Evolutionary conservation across 108 stramenopile genomes (phyloP).

Genomic region (Hondaea fermentalgiana): DNA sequence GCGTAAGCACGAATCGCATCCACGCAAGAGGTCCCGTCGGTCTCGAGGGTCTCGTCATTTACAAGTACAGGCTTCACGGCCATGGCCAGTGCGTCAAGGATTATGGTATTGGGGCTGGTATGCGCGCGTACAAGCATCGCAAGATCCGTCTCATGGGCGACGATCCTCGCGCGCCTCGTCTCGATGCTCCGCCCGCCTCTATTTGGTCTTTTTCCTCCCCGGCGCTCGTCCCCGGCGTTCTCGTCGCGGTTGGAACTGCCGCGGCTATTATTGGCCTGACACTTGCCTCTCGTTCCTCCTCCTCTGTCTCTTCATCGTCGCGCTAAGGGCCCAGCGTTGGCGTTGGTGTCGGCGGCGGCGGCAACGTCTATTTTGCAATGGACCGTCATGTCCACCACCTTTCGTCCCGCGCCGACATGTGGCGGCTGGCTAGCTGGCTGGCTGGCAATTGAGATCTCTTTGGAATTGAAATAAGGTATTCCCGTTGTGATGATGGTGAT

Average conservation of each 20-base stretch:
- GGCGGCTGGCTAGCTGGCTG: too few species aligned
- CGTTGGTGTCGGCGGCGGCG: not conserved
- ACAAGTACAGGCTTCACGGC: constrained; percentile 57
- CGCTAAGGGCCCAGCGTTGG: not conserved
- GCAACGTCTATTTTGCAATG: not conserved
- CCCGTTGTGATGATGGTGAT: too few species aligned
- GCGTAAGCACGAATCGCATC: constrained; percentile 89
- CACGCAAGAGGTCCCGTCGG: constrained; percentile 94
- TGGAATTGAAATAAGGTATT: too few species aligned
- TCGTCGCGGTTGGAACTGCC: not conserved
- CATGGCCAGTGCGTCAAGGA: not conserved
- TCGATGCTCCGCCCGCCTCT: not conserved
- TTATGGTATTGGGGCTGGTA: not conserved
- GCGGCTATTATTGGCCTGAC: not conserved
- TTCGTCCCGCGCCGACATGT: too few species aligned
- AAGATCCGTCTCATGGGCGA: not conserved
- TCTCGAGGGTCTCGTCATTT: constrained; percentile 86
- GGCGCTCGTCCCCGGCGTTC: not conserved
- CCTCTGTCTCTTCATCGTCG: not conserved
- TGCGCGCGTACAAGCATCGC: not conserved
- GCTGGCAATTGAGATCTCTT: too few species aligned
- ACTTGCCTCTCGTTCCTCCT: not conserved
- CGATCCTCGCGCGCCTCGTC: not conserved
- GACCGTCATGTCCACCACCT: too few species aligned
- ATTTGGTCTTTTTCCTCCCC: not conserved